A percentile compares a stretch with the other conserved stretches of the same genome.
phyloP scores from a whole-genome alignment of 2,329 filamentous ascomycete species.

The Gliomastix tumulicola region DNA sequence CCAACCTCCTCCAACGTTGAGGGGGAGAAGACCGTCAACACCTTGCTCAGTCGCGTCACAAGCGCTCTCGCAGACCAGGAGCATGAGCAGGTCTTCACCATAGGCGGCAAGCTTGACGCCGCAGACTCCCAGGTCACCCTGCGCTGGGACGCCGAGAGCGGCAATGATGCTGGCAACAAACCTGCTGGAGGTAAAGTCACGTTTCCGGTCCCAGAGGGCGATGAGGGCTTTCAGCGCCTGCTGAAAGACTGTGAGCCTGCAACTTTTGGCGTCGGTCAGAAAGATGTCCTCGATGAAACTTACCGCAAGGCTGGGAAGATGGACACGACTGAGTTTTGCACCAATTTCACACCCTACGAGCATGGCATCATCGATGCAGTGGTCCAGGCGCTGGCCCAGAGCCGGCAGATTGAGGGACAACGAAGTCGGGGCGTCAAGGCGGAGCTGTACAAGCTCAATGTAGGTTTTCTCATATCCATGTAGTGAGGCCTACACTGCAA shows the following conservation, averaged over 20 bases:
- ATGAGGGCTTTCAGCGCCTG: background rate
- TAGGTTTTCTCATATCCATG: too few relatives aligned
- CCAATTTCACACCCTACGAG: constrained; percentile 42
- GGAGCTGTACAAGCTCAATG: background rate
- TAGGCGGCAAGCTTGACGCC: too few relatives aligned
- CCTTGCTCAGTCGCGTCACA: too few relatives aligned
- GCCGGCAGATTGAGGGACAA: background rate
- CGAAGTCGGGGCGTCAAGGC: background rate
- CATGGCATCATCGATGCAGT: constrained; percentile 40
- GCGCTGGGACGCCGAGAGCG: constrained; percentile 2
- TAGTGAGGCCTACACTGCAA: too few relatives aligned
- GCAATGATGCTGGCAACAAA: too few relatives aligned
- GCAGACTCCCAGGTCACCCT: too few relatives aligned
- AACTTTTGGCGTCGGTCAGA: constrained; percentile 34
- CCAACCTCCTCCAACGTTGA: too few relatives aligned
- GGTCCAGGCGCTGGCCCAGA: background rate
- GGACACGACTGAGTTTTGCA: constrained; percentile 35
- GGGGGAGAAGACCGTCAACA: too few relatives aligned
- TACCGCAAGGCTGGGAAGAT: constrained; percentile 48
- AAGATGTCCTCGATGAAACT: constrained; percentile 41
- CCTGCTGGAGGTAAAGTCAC: too few relatives aligned
- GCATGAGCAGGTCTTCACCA: too few relatives aligned
- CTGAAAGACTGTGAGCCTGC: constrained; percentile 25
- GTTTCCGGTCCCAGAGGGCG: background rate
- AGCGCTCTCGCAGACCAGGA: too few relatives aligned